These are phyloP conservation scores for Daldinia sp. DNA, from an alignment of 2,329 filamentous ascomycete species.

Conservation along the genomic window DNA sequence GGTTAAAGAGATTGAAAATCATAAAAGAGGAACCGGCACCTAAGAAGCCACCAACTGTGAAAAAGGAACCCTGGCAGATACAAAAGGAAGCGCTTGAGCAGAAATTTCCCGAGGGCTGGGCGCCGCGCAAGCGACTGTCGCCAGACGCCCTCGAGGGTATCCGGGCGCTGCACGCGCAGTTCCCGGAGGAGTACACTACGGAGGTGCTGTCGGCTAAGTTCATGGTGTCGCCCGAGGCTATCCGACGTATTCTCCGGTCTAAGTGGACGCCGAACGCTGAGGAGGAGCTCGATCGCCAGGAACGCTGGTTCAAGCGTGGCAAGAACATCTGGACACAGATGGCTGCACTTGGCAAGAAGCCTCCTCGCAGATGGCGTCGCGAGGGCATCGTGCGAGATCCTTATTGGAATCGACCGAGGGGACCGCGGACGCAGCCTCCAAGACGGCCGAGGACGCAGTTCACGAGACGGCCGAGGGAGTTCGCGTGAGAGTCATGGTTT, in stretches of 20 bases:
- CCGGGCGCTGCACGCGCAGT: conserved; percentile 80
- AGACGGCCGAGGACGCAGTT: conserved; percentile 26
- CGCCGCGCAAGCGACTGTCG: conserved; percentile 85
- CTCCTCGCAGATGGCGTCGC: conserved; percentile 69
- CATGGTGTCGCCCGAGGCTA: conserved; percentile 85
- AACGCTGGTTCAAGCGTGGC: conserved; percentile 72
- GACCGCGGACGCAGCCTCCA: conserved; percentile 48
- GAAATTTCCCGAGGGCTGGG: conserved; percentile 88
- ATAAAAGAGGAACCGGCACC: conserved; percentile 33
- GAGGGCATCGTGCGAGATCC: conserved; percentile 64
- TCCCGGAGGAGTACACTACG: conserved; percentile 82
- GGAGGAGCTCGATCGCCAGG: conserved; percentile 68
- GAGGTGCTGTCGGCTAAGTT: conserved; percentile 80
- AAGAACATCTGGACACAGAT: conserved; percentile 69
- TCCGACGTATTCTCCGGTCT: conserved; percentile 85
- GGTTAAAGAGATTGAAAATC: conserved; percentile 47
- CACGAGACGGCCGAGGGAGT: background rate
- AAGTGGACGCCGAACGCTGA: conserved; percentile 75
- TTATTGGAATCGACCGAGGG: conserved; percentile 55
- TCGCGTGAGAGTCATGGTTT: background rate
- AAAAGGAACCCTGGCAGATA: conserved; percentile 72
- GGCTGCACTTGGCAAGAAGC: conserved; percentile 71
- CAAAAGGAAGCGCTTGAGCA: conserved; percentile 80
- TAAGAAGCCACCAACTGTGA: conserved; percentile 24
- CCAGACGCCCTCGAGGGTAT: conserved; percentile 94